phyloP scores from a whole-genome alignment of 148 eudicot species.

The Vaccinium macrocarpon region DNA sequence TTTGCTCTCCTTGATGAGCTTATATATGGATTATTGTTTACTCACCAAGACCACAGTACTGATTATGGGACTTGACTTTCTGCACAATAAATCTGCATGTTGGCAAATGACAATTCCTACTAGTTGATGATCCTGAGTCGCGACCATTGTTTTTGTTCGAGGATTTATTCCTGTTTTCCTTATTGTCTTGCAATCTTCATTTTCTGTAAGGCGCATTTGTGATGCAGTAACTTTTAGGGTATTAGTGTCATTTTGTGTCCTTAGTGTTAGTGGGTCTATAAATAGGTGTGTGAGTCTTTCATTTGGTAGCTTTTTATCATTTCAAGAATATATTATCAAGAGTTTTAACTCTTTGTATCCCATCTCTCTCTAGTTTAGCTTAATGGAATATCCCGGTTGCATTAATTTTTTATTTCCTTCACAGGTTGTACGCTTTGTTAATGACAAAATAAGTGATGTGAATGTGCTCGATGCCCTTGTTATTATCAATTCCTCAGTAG shows the following conservation, averaged over 20 bases:
- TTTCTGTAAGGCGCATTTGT: conserved; percentile 3
- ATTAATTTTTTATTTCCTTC: conserved; percentile 8
- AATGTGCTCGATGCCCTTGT: conserved; percentile 39
- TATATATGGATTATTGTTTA: not conserved
- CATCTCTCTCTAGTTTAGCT: too few species aligned
- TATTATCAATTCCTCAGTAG: conserved; percentile 30
- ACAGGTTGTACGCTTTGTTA: conserved; percentile 62
- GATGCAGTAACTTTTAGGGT: too few species aligned
- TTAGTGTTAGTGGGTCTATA: too few species aligned
- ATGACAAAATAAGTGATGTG: conserved; percentile 36
- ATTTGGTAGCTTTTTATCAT: too few species aligned
- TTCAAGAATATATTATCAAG: too few species aligned
- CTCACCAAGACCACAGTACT: not conserved
- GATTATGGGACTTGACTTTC: not conserved
- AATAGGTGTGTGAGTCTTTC: too few species aligned
- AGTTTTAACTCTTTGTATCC: too few species aligned
- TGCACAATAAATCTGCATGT: not conserved
- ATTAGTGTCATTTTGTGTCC: too few species aligned
- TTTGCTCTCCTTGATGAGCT: not conserved
- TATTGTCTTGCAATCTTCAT: not conserved
- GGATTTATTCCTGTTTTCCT: not conserved
- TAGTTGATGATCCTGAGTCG: conserved; percentile 1
- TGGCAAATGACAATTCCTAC: not conserved
- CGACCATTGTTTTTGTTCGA: not conserved
- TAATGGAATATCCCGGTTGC: too few species aligned